Evolutionary conservation across 2,329 filamentous ascomycete genomes (phyloP), one percentile per base, ranked within the genome.

Genomic region (Fusarium mangiferae): DNA sequence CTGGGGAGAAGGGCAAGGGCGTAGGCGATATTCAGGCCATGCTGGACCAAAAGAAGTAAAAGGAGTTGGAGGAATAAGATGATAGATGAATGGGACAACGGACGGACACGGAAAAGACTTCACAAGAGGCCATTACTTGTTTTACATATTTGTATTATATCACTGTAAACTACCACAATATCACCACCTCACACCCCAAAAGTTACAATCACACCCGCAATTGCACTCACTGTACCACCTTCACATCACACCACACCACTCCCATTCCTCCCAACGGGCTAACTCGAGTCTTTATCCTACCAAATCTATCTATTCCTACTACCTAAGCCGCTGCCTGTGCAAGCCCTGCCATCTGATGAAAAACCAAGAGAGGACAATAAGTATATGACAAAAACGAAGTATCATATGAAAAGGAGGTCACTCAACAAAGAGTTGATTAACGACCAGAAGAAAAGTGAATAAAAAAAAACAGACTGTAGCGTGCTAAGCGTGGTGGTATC

Each of bases 401-500:
- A 69, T 66, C 42, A 58, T 70, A 57, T 62, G 70, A 73, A 55
- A 55, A 57, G 30, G 68, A 66, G 46, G 58, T 24, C 39, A 20
- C 41, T 42, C 44, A 62, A 58, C 57, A 44, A 55, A 71, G 54
- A 76, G 73, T 65, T 51, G 68, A 73, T 72, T 49, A 70, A 68
- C 57, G 60, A 49, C 52, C 46, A 58, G 65, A 62, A 70, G 44
- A 46, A 59, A 66, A 55, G 62, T 67, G 41, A 72, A 60, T 49
- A 72, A 78, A 76, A 75, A 72, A 71, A 75, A 72, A 71, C 71
- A 80, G 78, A 77, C 72, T 70, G 71, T 72, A 79, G 78, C 80
- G 79, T 81, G 80, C 79, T 81, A 80, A 82, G 80, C 80, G 82
- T 80, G 80, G 80, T 84, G 82, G 82, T 84, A 83, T 84, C 82